Conservation (phyloP, 2,329 filamentous ascomycete species). For the Endoconidiophora laricicola region DNA sequence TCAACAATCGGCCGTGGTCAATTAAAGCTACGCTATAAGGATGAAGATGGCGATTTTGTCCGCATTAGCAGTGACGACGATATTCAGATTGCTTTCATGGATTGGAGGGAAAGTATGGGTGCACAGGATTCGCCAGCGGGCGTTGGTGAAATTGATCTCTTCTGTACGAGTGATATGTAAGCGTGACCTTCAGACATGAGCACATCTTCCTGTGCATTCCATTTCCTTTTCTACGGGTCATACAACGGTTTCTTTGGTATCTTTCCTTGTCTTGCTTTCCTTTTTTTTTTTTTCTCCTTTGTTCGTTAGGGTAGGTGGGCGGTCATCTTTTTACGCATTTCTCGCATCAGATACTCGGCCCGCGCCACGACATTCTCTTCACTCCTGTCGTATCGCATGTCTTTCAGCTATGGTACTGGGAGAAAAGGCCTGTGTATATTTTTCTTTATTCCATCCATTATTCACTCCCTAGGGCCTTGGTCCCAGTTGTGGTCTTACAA, state of each 20-base stretch:
- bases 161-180: slow-evolving; percentile 44
- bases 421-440: not conserved
- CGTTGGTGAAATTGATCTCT: slow-evolving; percentile 80
- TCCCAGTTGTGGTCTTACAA: no score
- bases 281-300: slow-evolving; percentile 8
- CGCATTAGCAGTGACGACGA: slow-evolving; percentile 92
- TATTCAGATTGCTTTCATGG: slow-evolving; percentile 86
- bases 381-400: no score
- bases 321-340: slow-evolving; percentile 2
- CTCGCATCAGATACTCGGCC: no score
- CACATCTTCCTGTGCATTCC: slow-evolving; percentile 4
- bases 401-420: no score
- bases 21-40: slow-evolving; percentile 75
- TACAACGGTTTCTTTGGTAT: slow-evolving; percentile 1
- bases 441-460: not conserved
- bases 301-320: slow-evolving; percentile 4
- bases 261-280: slow-evolving; percentile 16
- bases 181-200: slow-evolving; percentile 1
- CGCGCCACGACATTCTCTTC: no score
- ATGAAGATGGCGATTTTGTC: slow-evolving; percentile 85
- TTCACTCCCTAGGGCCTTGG: no score
- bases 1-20: slow-evolving; percentile 69
- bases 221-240: slow-evolving; percentile 3
- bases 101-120: slow-evolving; percentile 58
- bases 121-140: slow-evolving; percentile 36